These are phyloP conservation scores for Reutealis trisperma DNA, from an alignment of 345 rosid species.

Conservation along the genomic window DNA sequence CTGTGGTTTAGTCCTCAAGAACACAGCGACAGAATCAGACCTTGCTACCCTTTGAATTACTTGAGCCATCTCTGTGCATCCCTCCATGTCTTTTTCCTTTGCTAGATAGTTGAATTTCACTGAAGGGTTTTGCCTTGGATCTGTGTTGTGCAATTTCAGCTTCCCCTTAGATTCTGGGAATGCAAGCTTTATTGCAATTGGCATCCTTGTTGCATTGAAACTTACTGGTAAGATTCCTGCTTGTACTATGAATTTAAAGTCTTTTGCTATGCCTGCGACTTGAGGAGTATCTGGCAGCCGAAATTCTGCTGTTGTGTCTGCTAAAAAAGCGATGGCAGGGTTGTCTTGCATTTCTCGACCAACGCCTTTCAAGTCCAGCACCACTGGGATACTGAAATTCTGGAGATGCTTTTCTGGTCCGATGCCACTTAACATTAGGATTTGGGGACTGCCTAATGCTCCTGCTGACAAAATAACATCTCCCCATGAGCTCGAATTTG, in stretches of 20 bases:
- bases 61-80: conserved; percentile 56
- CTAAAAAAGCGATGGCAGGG: conserved; percentile 52
- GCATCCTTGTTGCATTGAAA: conserved; percentile 50
- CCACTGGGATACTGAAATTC: conserved; percentile 45
- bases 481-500: conserved; percentile 31
- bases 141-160: conserved; percentile 49
- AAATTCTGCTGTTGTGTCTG: conserved; percentile 39
- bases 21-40: conserved; percentile 51
- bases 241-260: conserved; percentile 54
- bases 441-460: conserved; percentile 74
- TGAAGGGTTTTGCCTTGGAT: conserved; percentile 64
- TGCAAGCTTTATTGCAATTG: conserved; percentile 57
- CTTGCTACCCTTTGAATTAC: conserved; percentile 54
- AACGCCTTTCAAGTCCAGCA: conserved; percentile 40
- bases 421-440: conserved; percentile 66
- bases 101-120: conserved; percentile 68
- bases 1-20: conserved; percentile 36
- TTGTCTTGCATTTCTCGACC: conserved; percentile 66
- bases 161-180: conserved; percentile 69
- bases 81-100: conserved; percentile 50
- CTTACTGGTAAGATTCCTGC: conserved; percentile 49
- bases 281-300: conserved; percentile 66
- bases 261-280: conserved; percentile 59
- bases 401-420: conserved; percentile 57
- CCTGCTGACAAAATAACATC: conserved; percentile 79